Conservation (phyloP, 1,284 basidiomycete genomes). For the Tetrapyrgos nigripes region DNA sequence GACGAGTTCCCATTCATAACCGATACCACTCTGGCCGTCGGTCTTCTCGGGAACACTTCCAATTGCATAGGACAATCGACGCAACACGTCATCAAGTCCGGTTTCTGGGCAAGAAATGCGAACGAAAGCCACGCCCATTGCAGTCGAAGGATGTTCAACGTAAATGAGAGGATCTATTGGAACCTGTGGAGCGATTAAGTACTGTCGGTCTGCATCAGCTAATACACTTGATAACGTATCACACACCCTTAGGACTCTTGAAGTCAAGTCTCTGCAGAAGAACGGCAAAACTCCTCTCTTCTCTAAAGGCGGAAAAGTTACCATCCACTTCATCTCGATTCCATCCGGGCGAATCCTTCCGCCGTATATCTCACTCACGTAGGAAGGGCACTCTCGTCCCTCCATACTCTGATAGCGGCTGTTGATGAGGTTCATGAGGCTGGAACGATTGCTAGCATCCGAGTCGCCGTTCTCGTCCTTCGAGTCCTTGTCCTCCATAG, state of each 20-base stretch:
- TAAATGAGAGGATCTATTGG: slow-evolving; percentile 52
- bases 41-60: slow-evolving; percentile 37
- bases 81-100: slow-evolving; percentile 35
- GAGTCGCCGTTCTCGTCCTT: slow-evolving; percentile 59
- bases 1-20: slow-evolving; percentile 34
- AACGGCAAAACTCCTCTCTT: slow-evolving; percentile 57
- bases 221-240: background rate
- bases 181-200: slow-evolving; percentile 44
- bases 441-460: slow-evolving; percentile 36
- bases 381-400: slow-evolving; percentile 44
- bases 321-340: slow-evolving; percentile 60
- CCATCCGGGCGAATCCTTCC: slow-evolving; percentile 63
- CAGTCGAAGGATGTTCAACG: slow-evolving; percentile 51
- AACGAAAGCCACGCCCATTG: slow-evolving; percentile 52
- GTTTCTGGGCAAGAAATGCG: slow-evolving; percentile 41
- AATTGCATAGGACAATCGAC: slow-evolving; percentile 52
- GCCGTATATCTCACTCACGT: slow-evolving; percentile 49
- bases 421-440: background rate
- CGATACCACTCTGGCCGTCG: slow-evolving; percentile 27
- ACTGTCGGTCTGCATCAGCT: too few relatives aligned
- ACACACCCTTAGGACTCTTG: slow-evolving; percentile 59
- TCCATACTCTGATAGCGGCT: background rate
- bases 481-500: slow-evolving; percentile 42
- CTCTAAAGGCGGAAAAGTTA: slow-evolving; percentile 42
- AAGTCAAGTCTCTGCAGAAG: slow-evolving; percentile 75